Conservation (phyloP, 768 basidiomycete species). For the Auriculariales sp. region DNA sequence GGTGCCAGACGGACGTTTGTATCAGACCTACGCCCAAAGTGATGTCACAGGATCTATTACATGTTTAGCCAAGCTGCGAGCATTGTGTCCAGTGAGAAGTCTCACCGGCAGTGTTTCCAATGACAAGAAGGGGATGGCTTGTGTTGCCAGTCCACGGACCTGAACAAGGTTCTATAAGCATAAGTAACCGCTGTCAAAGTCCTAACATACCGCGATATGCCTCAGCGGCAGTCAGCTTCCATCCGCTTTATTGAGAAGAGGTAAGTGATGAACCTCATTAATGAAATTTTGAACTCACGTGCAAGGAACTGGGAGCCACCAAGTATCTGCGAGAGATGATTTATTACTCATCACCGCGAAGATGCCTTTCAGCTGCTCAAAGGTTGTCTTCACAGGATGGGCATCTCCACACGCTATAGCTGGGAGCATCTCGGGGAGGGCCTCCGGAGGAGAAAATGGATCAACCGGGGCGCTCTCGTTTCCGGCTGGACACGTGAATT, state of each 20-base stretch:
- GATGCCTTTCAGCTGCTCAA: slow-evolving; percentile 2
- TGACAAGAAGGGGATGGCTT: background rate
- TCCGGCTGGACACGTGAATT: background rate
- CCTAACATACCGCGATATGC: slow-evolving; percentile 6
- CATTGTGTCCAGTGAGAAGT: too few relatives aligned
- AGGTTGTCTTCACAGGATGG: slow-evolving; percentile 2
- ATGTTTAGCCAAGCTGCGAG: too few relatives aligned
- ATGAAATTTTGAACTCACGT: background rate
- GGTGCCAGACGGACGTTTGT: too few relatives aligned
- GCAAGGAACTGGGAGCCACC: background rate
- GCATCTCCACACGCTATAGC: slow-evolving; percentile 9
- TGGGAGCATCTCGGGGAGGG: background rate
- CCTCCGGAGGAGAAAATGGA: too few relatives aligned
- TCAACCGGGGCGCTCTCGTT: background rate
- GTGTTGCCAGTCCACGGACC: background rate
- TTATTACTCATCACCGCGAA: slow-evolving; percentile 1
- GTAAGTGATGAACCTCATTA: background rate
- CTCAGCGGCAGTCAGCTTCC: slow-evolving; percentile 7
- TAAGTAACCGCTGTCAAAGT: too few relatives aligned
- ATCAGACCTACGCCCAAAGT: too few relatives aligned
- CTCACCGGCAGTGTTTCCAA: background rate
- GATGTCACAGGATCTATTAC: too few relatives aligned
- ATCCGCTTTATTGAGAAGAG: slow-evolving; percentile 5
- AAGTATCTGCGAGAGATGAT: slow-evolving; percentile 7
- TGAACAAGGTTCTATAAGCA: too few relatives aligned